These are phyloP conservation scores for Zasmidium citrigriseum DNA, from an alignment of 2,329 filamentous ascomycete genomes.

Conservation along the genomic window DNA sequence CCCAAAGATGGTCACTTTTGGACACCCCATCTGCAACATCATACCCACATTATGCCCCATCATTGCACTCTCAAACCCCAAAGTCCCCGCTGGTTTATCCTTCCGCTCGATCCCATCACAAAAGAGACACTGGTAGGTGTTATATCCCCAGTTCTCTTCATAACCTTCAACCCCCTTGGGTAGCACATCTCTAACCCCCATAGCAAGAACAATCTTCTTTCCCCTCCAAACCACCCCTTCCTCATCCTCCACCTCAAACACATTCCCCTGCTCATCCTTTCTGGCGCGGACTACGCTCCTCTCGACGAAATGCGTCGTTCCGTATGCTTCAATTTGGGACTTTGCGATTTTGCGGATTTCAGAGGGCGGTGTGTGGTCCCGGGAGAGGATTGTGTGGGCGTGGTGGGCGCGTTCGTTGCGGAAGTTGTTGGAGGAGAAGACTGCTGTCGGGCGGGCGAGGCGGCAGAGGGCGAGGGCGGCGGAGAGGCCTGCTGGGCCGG, in stretches of 20 bases:
- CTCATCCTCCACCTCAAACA: background rate
- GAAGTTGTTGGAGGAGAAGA: background rate
- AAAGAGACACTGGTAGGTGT: background rate
- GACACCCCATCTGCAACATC: background rate
- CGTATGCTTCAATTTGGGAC: background rate
- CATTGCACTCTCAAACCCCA: background rate
- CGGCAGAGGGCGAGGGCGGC: background rate
- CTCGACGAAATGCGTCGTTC: background rate
- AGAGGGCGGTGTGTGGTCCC: background rate
- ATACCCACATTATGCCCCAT: background rate
- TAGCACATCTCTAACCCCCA: constrained; percentile 3
- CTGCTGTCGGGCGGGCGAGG: background rate
- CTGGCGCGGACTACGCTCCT: background rate
- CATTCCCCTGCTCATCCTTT: background rate
- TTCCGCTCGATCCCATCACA: background rate
- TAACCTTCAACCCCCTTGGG: background rate
- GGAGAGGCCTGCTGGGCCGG: background rate
- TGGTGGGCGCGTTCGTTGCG: background rate
- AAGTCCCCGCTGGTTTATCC: background rate
- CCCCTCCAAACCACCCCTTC: background rate
- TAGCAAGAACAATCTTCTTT: constrained; percentile 5
- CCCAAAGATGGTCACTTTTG: background rate
- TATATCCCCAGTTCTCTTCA: background rate
- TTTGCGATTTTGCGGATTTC: background rate
- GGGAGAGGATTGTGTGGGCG: background rate